phyloP scores from a whole-genome alignment of 225 moss, liverwort and hornwort genomes.

The Sphagnum tenellum region DNA sequence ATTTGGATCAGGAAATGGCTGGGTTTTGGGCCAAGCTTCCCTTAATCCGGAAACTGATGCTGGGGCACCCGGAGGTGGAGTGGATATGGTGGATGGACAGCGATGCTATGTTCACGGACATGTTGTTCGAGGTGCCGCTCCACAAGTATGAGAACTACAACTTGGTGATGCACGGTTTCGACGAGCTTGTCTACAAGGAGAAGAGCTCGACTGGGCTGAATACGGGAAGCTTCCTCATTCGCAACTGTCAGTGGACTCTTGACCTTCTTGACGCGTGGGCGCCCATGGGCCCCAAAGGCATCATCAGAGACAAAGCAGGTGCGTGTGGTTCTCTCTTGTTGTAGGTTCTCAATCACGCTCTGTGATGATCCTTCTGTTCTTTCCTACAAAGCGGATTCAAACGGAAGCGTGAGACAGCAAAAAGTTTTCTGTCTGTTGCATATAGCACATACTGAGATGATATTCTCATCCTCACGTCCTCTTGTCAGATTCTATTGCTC shows the following conservation, averaged over 20 bases:
- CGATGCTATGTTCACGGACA: constrained; percentile 35
- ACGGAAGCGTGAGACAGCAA: too few species aligned
- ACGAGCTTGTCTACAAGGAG: constrained; percentile 32
- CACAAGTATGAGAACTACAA: constrained; percentile 10
- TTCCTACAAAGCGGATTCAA: too few species aligned
- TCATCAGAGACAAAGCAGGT: too few species aligned
- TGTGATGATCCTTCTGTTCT: too few species aligned
- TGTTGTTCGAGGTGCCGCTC: constrained; percentile 15
- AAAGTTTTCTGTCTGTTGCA: too few species aligned
- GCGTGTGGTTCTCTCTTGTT: too few species aligned
- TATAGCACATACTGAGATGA: too few species aligned
- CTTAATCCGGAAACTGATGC: constrained; percentile 14
- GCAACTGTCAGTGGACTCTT: constrained; percentile 36
- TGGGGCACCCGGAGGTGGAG: constrained; percentile 24
- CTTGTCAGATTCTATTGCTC: too few species aligned
- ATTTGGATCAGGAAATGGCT: constrained; percentile 36
- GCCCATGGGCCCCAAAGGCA: constrained; percentile 41
- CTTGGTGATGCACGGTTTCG: constrained; percentile 19
- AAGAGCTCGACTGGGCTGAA: constrained; percentile 45
- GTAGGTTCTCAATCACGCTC: too few species aligned
- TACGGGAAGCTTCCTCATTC: constrained; percentile 32
- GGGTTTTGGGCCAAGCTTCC: constrained; percentile 49
- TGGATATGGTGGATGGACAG: constrained; percentile 53
- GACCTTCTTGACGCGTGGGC: constrained; percentile 37
- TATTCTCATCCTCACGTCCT: too few species aligned